Conservation (phyloP, 306 rosid genomes). For the Arachis stenosperma region DNA sequence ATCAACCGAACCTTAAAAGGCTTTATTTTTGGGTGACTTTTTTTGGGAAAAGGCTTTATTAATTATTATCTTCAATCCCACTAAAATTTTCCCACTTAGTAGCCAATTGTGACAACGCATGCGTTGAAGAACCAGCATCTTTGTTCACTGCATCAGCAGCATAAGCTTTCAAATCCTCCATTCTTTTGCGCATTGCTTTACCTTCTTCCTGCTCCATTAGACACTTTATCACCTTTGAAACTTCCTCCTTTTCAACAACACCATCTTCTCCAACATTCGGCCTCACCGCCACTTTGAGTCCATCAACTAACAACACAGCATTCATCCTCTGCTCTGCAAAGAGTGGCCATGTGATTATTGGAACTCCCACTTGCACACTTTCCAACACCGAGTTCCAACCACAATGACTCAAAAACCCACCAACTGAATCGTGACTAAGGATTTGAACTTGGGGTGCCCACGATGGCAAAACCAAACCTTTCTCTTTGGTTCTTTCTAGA, state of each 20-base stretch:
- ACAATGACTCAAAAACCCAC: conserved; percentile 41
- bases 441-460: conserved; percentile 50
- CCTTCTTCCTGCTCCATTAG: conserved; percentile 25
- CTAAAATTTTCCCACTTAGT: background rate
- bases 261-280: conserved; percentile 20
- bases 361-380: conserved; percentile 31
- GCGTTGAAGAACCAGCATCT: conserved; percentile 35
- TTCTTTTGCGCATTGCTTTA: conserved; percentile 14
- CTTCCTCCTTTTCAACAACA: conserved; percentile 25
- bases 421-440: conserved; percentile 36
- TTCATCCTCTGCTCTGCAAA: conserved; percentile 40
- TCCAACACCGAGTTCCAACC: conserved; percentile 37
- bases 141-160: conserved; percentile 6
- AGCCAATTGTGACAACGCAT: conserved; percentile 14
- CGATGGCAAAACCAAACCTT: conserved; percentile 43
- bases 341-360: conserved; percentile 36
- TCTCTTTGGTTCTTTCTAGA: conserved; percentile 39
- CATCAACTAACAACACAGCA: conserved; percentile 22
- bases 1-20: too few species aligned
- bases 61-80: background rate
- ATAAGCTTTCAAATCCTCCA: conserved; percentile 9
- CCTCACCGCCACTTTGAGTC: conserved; percentile 29
- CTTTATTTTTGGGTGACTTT: too few species aligned
- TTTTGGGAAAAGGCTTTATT: too few species aligned
- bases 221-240: conserved; percentile 24